Conservation (phyloP, 257 asterid species). For the Rauvolfia tetraphylla region DNA sequence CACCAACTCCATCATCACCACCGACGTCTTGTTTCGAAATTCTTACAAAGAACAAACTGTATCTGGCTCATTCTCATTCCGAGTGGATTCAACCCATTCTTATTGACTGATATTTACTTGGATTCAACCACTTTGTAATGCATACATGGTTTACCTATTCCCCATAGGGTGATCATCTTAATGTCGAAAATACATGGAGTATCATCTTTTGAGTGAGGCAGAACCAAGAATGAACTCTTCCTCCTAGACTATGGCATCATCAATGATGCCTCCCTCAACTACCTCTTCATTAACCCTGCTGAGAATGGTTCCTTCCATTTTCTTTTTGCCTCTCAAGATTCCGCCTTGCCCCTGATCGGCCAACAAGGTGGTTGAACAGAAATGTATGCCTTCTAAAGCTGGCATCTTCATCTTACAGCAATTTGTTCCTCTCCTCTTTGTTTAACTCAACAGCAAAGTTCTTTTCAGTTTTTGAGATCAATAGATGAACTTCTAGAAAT, state of each 20-base stretch:
- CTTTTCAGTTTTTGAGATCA: background rate
- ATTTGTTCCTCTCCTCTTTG: background rate
- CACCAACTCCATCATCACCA: too few species aligned
- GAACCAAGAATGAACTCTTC: conserved; percentile 23
- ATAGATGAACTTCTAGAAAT: background rate
- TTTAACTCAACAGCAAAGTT: background rate
- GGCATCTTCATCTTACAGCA: background rate
- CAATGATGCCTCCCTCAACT: conserved; percentile 62
- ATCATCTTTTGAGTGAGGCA: too few species aligned
- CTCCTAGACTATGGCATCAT: conserved; percentile 50
- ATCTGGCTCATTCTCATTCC: too few species aligned
- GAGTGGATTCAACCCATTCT: too few species aligned
- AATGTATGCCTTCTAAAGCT: background rate
- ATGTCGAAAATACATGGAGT: too few species aligned
- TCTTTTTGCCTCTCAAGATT: conserved; percentile 23
- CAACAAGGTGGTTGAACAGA: conserved; percentile 3
- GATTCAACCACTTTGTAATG: too few species aligned
- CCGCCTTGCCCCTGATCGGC: conserved; percentile 9
- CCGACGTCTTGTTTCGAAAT: too few species aligned
- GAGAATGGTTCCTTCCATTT: conserved; percentile 20
- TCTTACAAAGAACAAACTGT: too few species aligned
- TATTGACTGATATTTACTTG: too few species aligned
- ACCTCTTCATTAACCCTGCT: conserved; percentile 37
- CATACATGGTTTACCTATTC: too few species aligned
- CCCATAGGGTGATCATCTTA: too few species aligned